Conservation (phyloP, 345 rosid species). For the Boechera stricta region DNA sequence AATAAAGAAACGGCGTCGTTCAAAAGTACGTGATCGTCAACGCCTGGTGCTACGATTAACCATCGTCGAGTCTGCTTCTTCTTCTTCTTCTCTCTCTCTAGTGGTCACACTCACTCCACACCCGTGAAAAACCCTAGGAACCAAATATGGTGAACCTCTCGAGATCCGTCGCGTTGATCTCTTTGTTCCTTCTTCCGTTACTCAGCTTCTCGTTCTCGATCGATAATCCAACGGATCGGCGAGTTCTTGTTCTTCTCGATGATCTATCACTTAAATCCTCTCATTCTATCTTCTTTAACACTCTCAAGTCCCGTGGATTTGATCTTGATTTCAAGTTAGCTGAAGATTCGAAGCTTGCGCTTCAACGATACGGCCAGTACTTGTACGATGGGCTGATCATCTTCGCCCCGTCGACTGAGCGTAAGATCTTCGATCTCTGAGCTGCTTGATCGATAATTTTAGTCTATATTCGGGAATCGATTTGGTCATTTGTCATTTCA, state of each 20-base stretch:
- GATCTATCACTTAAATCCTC: constrained; percentile 67
- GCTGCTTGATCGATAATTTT: background rate
- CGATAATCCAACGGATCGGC: constrained; percentile 60
- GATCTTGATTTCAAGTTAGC: constrained; percentile 68
- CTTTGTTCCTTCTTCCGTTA: constrained; percentile 47
- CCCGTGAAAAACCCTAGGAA: constrained; percentile 32
- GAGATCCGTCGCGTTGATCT: constrained; percentile 41
- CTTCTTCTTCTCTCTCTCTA: constrained; percentile 25
- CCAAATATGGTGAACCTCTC: constrained; percentile 40
- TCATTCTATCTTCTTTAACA: constrained; percentile 68
- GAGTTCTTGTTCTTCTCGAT: constrained; percentile 63
- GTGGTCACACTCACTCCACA: constrained; percentile 27
- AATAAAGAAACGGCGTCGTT: constrained; percentile 3
- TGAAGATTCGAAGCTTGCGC: constrained; percentile 62
- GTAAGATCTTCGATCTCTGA: constrained; percentile 48
- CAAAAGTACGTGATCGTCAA: constrained; percentile 16
- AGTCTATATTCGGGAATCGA: background rate
- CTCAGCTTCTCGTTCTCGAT: constrained; percentile 60
- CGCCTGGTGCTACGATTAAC: constrained; percentile 30
- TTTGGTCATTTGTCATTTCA: background rate
- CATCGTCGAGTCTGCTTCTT: constrained; percentile 26
- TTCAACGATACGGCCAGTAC: constrained; percentile 72
- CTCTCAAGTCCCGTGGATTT: constrained; percentile 65
- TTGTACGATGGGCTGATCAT: constrained; percentile 63
- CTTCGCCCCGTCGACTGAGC: constrained; percentile 64